These are phyloP conservation scores for Aspergillus texensis DNA, from an alignment of 2,329 filamentous ascomycete species.

Conservation along the genomic window DNA sequence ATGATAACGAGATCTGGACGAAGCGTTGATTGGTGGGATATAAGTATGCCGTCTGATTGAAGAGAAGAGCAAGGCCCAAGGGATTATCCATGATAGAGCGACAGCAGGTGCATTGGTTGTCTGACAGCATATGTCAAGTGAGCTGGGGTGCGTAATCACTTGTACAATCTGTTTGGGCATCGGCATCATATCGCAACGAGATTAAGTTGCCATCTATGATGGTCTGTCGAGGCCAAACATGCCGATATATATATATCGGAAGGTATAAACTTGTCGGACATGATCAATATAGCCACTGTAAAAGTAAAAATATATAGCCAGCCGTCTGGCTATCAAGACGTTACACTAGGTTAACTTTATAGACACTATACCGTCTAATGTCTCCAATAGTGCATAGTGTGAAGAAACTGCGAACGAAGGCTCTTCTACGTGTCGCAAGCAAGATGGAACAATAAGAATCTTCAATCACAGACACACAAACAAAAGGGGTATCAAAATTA, in stretches of 20 bases:
- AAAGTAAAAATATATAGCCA: no score
- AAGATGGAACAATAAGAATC: background rate
- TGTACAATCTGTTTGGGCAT: background rate
- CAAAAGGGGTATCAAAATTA: conserved; percentile 4
- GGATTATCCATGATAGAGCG: no score
- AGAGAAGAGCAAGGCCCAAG: no score
- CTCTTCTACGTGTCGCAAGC: background rate
- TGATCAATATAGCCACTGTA: no score
- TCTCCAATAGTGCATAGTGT: no score
- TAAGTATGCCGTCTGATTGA: background rate
- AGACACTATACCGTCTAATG: no score
- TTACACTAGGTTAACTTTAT: no score
- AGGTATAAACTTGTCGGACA: background rate
- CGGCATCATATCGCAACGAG: no score
- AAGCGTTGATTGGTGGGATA: background rate
- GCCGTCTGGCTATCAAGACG: no score
- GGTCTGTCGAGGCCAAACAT: background rate
- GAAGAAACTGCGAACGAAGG: background rate
- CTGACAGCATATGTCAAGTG: background rate
- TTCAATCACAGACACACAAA: background rate
- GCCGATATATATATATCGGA: background rate
- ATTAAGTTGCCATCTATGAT: background rate
- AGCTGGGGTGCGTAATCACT: background rate
- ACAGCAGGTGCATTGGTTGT: background rate
- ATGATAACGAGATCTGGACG: background rate